Percentiles rank a stretch among this genome's conserved stretches.
Conservation (phyloP, 2,329 filamentous ascomycete genomes). For the Nannizziopsis barbatae region DNA sequence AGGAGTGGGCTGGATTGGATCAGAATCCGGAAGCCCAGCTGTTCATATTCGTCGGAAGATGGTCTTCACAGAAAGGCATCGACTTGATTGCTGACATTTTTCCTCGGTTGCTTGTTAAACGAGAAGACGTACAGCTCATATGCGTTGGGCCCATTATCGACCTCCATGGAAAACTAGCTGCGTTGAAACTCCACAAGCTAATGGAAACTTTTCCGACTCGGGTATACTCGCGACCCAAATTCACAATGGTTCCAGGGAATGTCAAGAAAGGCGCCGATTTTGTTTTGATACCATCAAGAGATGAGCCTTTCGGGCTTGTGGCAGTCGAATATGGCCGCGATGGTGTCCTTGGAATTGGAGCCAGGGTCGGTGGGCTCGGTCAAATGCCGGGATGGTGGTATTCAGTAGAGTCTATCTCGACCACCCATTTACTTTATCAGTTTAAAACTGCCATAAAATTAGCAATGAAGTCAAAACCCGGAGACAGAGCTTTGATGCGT, state of each 20-base stretch:
- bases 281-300: slow-evolving; percentile 55
- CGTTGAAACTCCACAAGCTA: slow-evolving; percentile 52
- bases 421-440: slow-evolving; percentile 52
- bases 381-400: slow-evolving; percentile 64
- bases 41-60: slow-evolving; percentile 57
- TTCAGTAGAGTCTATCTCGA: slow-evolving; percentile 54
- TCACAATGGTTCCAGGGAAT: slow-evolving; percentile 54
- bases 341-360: slow-evolving; percentile 55
- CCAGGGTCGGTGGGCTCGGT: slow-evolving; percentile 55
- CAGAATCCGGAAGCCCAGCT: slow-evolving; percentile 52
- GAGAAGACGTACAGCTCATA: slow-evolving; percentile 51
- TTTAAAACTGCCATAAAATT: slow-evolving; percentile 54
- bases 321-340: slow-evolving; percentile 59
- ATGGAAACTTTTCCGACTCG: slow-evolving; percentile 55
- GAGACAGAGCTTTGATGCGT: slow-evolving; percentile 51
- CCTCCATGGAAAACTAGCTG: slow-evolving; percentile 57
- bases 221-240: slow-evolving; percentile 58
- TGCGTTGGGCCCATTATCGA: slow-evolving; percentile 56
- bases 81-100: slow-evolving; percentile 59
- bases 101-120: slow-evolving; percentile 49
- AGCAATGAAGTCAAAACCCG: slow-evolving; percentile 47
- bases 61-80: slow-evolving; percentile 59
- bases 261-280: slow-evolving; percentile 60
- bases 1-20: slow-evolving; percentile 56
- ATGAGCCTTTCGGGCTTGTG: slow-evolving; percentile 58